A percentile compares a stretch with the other conserved stretches of the same genome.
Evolutionary conservation across 1,284 basidiomycete genomes (phyloP).

Genomic region (Ustilago hordei): DNA sequence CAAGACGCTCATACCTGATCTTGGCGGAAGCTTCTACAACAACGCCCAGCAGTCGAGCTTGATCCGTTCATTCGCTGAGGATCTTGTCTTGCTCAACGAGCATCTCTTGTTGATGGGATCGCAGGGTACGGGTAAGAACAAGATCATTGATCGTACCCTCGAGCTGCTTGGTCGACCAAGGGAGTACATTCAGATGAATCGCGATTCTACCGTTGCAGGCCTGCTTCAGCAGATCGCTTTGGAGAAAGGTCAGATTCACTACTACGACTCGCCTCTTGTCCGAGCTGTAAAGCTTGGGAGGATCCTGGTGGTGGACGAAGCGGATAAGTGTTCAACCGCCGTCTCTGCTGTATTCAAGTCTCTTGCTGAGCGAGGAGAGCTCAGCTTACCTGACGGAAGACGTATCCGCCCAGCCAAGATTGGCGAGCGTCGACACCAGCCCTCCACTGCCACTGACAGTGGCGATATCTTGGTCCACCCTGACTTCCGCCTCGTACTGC

Average conservation of each 20-base stretch:
- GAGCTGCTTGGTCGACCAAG: conserved; percentile 68
- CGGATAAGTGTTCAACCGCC: conserved; percentile 69
- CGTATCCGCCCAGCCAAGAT: conserved; percentile 55
- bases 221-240: conserved; percentile 66
- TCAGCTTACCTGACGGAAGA: conserved; percentile 68
- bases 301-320: conserved; percentile 70
- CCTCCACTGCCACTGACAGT: conserved; percentile 9
- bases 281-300: conserved; percentile 68
- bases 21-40: conserved; percentile 65
- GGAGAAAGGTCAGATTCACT: conserved; percentile 66
- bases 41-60: conserved; percentile 68
- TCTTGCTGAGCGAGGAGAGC: conserved; percentile 69
- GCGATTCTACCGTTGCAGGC: conserved; percentile 66
- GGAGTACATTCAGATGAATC: conserved; percentile 70
- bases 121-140: conserved; percentile 71
- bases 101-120: conserved; percentile 70
- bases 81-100: conserved; percentile 67
- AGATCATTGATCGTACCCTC: conserved; percentile 69
- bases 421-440: conserved; percentile 11
- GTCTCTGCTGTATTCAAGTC: conserved; percentile 70
- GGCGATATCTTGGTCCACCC: conserved; percentile 66
- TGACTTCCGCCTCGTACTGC: conserved; percentile 69
- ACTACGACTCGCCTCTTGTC: conserved; percentile 69
- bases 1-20: conserved; percentile 65
- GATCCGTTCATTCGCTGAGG: conserved; percentile 67